Conservation (phyloP, 2,329 filamentous ascomycete genomes). For the Zymoseptoria tritici region DNA sequence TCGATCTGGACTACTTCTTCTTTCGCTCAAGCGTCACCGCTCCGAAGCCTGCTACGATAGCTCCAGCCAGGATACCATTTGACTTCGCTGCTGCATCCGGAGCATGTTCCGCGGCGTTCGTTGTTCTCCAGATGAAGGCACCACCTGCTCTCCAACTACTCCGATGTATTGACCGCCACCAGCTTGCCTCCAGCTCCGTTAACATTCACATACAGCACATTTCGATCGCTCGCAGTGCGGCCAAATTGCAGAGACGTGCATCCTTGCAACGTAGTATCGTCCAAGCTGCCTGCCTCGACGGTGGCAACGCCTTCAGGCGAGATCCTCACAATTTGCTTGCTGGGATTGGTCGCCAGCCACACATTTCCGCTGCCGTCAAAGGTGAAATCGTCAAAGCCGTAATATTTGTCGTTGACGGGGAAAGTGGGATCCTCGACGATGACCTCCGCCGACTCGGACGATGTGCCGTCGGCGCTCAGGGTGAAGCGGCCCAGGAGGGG, state of each 20-base stretch:
- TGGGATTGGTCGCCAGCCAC: conserved; percentile 12
- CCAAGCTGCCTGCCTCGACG: conserved; percentile 8
- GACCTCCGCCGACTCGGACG: not conserved
- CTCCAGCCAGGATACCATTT: too few species aligned
- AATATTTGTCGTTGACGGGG: conserved; percentile 2
- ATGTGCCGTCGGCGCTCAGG: not conserved
- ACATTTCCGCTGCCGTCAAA: conserved; percentile 10
- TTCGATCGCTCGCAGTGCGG: conserved; percentile 2
- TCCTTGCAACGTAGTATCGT: conserved; percentile 5
- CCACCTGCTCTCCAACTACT: not conserved
- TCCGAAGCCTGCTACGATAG: too few species aligned
- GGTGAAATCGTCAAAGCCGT: conserved; percentile 8
- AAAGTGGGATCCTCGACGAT: conserved; percentile 1
- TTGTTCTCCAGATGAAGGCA: not conserved
- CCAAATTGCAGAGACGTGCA: conserved; percentile 13
- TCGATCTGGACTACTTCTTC: too few species aligned
- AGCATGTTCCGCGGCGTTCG: too few species aligned
- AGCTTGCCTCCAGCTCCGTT: conserved; percentile 11
- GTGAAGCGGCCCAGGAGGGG: not conserved
- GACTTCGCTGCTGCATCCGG: too few species aligned
- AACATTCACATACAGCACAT: conserved; percentile 11
- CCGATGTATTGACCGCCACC: not conserved
- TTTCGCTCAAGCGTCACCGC: too few species aligned
- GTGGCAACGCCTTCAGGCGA: conserved; percentile 1
- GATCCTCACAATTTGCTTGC: conserved; percentile 13